Percentiles rank a stretch among this genome's conserved stretches.
These are phyloP conservation scores for Pythium folliculosum DNA, from an alignment of 352 stramenopile species.

Conservation along the genomic window DNA sequence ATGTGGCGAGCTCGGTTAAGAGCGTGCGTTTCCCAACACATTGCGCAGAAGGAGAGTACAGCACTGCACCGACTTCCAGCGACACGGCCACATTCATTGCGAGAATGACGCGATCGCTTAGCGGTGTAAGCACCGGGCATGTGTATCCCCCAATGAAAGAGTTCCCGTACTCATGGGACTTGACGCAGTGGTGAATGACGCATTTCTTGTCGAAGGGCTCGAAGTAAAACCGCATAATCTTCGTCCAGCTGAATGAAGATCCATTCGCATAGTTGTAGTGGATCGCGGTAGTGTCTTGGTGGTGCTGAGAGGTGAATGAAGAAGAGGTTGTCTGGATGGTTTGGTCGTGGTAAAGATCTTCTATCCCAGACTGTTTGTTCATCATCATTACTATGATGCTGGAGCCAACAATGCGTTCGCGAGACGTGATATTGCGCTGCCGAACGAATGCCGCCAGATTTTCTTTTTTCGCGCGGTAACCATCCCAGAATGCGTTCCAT, in stretches of 20 bases:
- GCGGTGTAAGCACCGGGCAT: slow-evolving; percentile 49
- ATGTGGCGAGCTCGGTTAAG: slow-evolving; percentile 42
- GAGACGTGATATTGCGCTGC: slow-evolving; percentile 29
- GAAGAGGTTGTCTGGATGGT: background rate
- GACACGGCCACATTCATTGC: slow-evolving; percentile 58
- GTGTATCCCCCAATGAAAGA: slow-evolving; percentile 53
- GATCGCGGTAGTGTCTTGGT: slow-evolving; percentile 33
- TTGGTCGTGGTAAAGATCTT: slow-evolving; percentile 52
- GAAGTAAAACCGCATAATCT: slow-evolving; percentile 64
- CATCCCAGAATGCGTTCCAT: slow-evolving; percentile 53
- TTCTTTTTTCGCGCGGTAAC: slow-evolving; percentile 45
- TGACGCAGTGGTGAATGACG: slow-evolving; percentile 58
- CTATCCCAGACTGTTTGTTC: slow-evolving; percentile 48
- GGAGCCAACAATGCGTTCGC: slow-evolving; percentile 40
- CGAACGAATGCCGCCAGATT: slow-evolving; percentile 50
- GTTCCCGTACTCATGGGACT: slow-evolving; percentile 65
- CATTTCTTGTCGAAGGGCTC: slow-evolving; percentile 57
- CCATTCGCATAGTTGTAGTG: slow-evolving; percentile 48
- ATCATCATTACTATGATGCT: slow-evolving; percentile 53
- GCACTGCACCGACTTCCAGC: slow-evolving; percentile 48
- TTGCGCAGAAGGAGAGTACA: slow-evolving; percentile 33
- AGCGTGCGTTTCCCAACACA: slow-evolving; percentile 48
- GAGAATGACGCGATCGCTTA: slow-evolving; percentile 59
- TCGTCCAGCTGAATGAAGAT: slow-evolving; percentile 61
- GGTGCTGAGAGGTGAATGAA: slow-evolving; percentile 17